Evolutionary conservation across 352 stramenopile species (phyloP), one percentile per base, ranked within the genome.

Genomic region (Phytophthora hibernalis): DNA sequence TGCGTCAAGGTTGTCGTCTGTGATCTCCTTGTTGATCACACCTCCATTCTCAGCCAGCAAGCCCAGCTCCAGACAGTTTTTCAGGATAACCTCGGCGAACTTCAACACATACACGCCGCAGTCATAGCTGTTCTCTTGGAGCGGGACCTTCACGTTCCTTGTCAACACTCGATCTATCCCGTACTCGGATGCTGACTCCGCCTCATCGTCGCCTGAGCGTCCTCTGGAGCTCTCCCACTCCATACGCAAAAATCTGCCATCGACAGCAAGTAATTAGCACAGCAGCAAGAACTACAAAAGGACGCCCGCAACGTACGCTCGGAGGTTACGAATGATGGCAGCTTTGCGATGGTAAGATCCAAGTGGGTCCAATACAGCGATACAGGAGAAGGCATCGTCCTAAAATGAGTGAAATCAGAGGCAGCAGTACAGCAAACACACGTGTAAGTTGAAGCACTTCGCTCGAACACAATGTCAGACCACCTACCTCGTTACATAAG

Each of bases 41-140:
- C 78, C 78, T 3, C 56, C 21, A 3, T 78, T 72, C 13, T 49
- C 58, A 49, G 56, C 51, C 35, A 80, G 22, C 18, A 76, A 18
- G 2, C 38, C 30, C 10, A 72, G 22, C 2, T 67, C 42, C 47
- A 77, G 21, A 52, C 77, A 85, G 20, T 83, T 85, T 3, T 70
- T 54, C 33, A 91, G 26, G 1, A 91, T 83, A 65, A 83, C 76
- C 20, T 90, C 72, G 8, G 78, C 82, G 22, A 85, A 82, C 61
- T 87, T 85, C 24, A 92, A 47, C 35, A 89, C 72, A 56, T 87
- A 91, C 21, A 91, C 84, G 13, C 85, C 80, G 37, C 77, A 92
- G 45, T 92, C 83, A 42, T 82, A 89, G 48, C 68, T 74, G 54
- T 93, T 91, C 20, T 87, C 71, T 57, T 93, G 83, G 21, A 65